Percentiles rank a stretch among this genome's conserved stretches.
Evolutionary conservation across 495 filamentous ascomycete species (phyloP).

Genomic region (Aspergillus hancockii): DNA sequence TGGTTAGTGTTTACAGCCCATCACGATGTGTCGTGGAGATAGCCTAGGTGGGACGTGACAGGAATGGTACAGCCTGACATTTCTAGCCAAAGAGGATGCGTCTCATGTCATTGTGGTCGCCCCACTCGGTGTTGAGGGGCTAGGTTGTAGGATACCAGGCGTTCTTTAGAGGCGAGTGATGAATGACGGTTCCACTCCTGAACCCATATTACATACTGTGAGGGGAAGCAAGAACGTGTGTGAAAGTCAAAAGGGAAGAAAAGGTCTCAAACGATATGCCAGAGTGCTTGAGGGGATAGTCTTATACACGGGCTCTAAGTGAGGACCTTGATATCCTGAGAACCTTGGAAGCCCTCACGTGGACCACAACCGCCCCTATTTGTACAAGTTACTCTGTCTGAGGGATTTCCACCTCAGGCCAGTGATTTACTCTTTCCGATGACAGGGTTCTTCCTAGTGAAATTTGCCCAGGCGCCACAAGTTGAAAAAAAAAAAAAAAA

Average conservation of each 20-base stretch:
- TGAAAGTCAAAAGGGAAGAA: background rate
- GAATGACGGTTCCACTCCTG: background rate
- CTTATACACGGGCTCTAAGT: background rate
- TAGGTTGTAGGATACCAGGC: background rate
- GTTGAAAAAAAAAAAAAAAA: background rate
- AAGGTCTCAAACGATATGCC: background rate
- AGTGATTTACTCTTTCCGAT: background rate
- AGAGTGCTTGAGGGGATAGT: background rate
- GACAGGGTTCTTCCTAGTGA: too few relatives aligned
- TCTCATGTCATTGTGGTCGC: background rate
- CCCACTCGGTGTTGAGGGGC: background rate
- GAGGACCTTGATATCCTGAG: constrained; percentile 1
- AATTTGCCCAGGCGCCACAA: too few relatives aligned
- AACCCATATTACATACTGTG: background rate
- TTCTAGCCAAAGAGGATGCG: background rate
- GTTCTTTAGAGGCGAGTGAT: background rate
- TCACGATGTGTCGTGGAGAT: background rate
- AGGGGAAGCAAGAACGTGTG: background rate
- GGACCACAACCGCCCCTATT: background rate
- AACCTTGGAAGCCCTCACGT: constrained; percentile 1
- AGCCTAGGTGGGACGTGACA: background rate
- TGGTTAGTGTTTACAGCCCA: background rate
- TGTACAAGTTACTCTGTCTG: too few relatives aligned
- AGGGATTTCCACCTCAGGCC: too few relatives aligned
- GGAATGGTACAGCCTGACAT: background rate